Base-by-base conservation (phyloP, 768 basidiomycete genomes). In the Tulasnella calospora region DNA sequence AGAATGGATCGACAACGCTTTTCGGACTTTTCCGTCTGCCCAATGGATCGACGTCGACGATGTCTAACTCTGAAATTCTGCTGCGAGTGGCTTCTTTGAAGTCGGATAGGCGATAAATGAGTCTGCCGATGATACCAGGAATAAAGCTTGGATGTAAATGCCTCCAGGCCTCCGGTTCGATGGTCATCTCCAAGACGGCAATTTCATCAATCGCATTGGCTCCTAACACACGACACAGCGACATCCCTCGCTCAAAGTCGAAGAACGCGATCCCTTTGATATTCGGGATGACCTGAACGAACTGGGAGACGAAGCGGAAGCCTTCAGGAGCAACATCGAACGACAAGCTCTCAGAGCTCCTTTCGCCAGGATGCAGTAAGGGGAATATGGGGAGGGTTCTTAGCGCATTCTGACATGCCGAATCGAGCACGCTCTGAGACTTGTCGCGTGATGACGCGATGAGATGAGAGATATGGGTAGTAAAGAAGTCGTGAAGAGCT, bases 1-100 rank as follows among this genome's bases (percentile, higher is more conserved):
- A 46, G 51, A n/a, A 13, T 47, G 74, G 74, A 27, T 75, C 74
- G 8, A 75, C 41, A 44, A 75, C 74, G n/a, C 51, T 5, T 33
- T n/a, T n/a, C 35, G 44, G 74, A 21, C 71, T 72, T 75, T 35
- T 38, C 17, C 46, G 40, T 17, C 19, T 38, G 9, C 51, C 33
- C 2, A 8, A 38, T 6, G 46, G 27, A 10, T 30, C 74, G 7
- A 75, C 74, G 21, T 75, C 46, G 46, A 75, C 36, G 35, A 75
- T 47, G 10, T 38, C 40, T 30, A 75, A 40, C 8, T 35, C 51
- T 21, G n/a, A 35, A 47, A 75, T 38, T 13, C 21, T 9, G 36
- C 55, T 2, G 12, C 35, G 41, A n/a, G n/a, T 36, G 41, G 35
- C 44, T 1, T 38, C 38, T 35, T 38, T 10, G 38, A 75, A 47